These are phyloP conservation scores for Cadophora sp. DNA, from an alignment of 2,329 filamentous ascomycete species.

Conservation along the genomic window DNA sequence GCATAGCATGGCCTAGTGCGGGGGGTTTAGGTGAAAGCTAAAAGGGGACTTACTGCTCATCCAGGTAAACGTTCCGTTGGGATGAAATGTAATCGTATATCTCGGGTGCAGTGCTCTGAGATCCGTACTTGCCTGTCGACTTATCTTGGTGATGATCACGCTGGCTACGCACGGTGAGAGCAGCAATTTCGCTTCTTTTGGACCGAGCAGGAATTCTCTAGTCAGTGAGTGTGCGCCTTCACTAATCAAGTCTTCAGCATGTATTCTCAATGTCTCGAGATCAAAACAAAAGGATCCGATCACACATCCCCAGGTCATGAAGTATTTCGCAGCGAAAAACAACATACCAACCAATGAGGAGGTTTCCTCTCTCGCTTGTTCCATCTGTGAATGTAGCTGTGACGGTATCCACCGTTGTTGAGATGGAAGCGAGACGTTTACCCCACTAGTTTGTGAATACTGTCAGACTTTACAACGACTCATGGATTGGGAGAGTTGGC, in stretches of 20 bases:
- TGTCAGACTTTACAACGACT: not conserved
- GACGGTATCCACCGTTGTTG: slow-evolving; percentile 10
- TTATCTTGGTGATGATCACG: slow-evolving; percentile 49
- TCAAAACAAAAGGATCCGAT: too few species aligned
- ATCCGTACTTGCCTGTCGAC: slow-evolving; percentile 58
- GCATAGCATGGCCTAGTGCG: slow-evolving; percentile 11
- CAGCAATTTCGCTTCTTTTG: slow-evolving; percentile 42
- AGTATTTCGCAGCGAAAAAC: too few species aligned
- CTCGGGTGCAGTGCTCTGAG: slow-evolving; percentile 58
- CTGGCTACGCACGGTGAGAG: slow-evolving; percentile 48
- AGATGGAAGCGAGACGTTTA: slow-evolving; percentile 35
- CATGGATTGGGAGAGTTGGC: not conserved
- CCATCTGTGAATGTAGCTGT: slow-evolving; percentile 47
- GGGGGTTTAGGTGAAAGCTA: not conserved
- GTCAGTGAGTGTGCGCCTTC: slow-evolving; percentile 92
- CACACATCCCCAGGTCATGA: too few species aligned
- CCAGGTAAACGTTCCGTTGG: slow-evolving; percentile 41
- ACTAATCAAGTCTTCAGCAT: not conserved
- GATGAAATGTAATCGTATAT: slow-evolving; percentile 57
- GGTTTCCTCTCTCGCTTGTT: slow-evolving; percentile 54
- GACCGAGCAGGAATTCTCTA: slow-evolving; percentile 80
- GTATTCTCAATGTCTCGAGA: too few species aligned
- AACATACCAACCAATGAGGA: slow-evolving; percentile 77
- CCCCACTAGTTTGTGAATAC: slow-evolving; percentile 33
- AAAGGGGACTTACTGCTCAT: slow-evolving; percentile 32